phyloP scores from a whole-genome alignment of 164 flowering plant species.

The Cinnamomum chago region DNA sequence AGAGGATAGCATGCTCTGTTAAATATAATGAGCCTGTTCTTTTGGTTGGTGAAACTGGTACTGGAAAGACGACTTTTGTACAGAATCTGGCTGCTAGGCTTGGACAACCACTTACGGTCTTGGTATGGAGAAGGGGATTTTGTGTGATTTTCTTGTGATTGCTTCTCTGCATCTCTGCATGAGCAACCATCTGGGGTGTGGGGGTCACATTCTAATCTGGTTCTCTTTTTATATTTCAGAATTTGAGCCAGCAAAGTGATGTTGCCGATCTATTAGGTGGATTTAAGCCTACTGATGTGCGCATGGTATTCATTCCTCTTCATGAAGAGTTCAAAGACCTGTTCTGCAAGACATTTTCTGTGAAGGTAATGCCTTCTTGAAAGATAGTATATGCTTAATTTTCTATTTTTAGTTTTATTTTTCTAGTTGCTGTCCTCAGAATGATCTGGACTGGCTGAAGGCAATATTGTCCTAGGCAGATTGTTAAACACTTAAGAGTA shows the following conservation, averaged over 20 bases:
- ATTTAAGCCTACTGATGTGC: slow-evolving; percentile 77
- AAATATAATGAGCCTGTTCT: slow-evolving; percentile 89
- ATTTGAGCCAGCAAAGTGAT: slow-evolving; percentile 97
- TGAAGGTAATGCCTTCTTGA: slow-evolving; percentile 36
- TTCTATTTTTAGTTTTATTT: no score
- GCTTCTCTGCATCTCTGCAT: background rate
- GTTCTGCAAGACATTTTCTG: slow-evolving; percentile 49
- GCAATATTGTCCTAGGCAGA: background rate
- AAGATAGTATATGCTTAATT: background rate
- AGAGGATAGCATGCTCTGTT: slow-evolving; percentile 82
- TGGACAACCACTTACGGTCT: slow-evolving; percentile 73
- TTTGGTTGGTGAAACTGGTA: slow-evolving; percentile 98
- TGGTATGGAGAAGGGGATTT: slow-evolving; percentile 44
- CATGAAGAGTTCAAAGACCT: slow-evolving; percentile 68
- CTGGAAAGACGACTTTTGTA: slow-evolving; percentile 96
- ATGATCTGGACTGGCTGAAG: background rate
- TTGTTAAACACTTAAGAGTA: background rate
- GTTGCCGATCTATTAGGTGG: slow-evolving; percentile 89
- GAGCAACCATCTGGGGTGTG: background rate
- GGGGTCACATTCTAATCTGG: background rate
- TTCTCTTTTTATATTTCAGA: slow-evolving; percentile 37
- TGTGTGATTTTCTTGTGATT: background rate
- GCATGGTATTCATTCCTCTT: slow-evolving; percentile 59
- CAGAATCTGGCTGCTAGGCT: slow-evolving; percentile 77
- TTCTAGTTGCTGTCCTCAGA: background rate